Evolutionary conservation across 2,329 filamentous ascomycete genomes (phyloP), one percentile per base, ranked within the genome.

Genomic region (Simplicillium aogashimaense): DNA sequence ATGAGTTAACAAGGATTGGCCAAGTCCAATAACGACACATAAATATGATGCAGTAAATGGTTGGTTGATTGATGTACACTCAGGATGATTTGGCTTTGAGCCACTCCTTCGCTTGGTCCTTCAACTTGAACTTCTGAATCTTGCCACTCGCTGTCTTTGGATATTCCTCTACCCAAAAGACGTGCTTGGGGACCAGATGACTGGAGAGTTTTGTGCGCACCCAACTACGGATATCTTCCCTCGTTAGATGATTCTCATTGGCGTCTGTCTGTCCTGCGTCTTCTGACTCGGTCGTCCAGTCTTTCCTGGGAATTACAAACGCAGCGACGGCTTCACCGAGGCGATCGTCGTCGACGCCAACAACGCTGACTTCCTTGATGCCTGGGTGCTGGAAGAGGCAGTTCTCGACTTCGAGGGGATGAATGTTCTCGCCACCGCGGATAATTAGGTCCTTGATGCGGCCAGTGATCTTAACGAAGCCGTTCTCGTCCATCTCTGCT

Each of bases 131-230:
- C 66, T 97, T 95, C 65, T 95, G 87, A 41, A 97, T 89, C 75
- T 98, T 98, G 17, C 90, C 90, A 58, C 87, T 95, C 6, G 88
- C 85, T 29, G 92, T 98, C 73, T 95, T 95, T 15, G 90, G 90
- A 57, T 86, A 94, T n/a, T 79, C 76, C 1, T 81, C 72, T 0
- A 85, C 70, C 74, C 85, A 95, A 56, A 95, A 95, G n/a, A 97
- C 74, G 56, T 90, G 78, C 61, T 85, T 92, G 0, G 90, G 90
- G 39, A 86, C 86, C 55, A 95, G 76, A 60, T 90, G 85, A 47
- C 76, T 78, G 25, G 73, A 76, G 45, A 97, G 59, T 37, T 71
- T 76, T 42, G 69, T 64, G 36, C 73, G 65, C 3, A 95, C 87
- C 86, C 86, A 95, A 1, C 63, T 60, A 52, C 77, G 73, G 1